phyloP scores from a whole-genome alignment of 2,329 filamentous ascomycete genomes.

The Aspergillus sp. region DNA sequence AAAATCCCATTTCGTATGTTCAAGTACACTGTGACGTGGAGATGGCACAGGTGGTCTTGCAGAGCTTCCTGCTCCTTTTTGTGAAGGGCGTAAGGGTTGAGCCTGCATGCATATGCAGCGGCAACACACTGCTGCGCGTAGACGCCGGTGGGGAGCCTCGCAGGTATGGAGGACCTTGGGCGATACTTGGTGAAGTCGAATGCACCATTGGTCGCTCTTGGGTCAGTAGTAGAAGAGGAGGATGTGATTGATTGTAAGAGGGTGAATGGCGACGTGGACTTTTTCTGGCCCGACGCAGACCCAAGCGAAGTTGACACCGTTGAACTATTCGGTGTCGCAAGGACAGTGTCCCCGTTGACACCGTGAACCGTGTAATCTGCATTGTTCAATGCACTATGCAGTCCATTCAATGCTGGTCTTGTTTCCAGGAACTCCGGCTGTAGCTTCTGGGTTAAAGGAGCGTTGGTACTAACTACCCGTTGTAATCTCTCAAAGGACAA shows the following conservation, averaged over 20 bases:
- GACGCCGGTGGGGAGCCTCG: constrained; percentile 66
- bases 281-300: constrained; percentile 21
- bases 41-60: constrained; percentile 75
- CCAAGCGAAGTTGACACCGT: constrained; percentile 24
- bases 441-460: background rate
- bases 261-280: constrained; percentile 25
- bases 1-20: constrained; percentile 96
- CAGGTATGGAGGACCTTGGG: constrained; percentile 80
- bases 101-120: constrained; percentile 81
- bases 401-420: constrained; percentile 2
- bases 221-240: constrained; percentile 13
- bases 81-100: constrained; percentile 87
- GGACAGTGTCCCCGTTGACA: constrained; percentile 16
- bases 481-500: background rate
- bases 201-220: constrained; percentile 22
- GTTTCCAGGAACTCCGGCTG: constrained; percentile 4
- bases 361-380: constrained; percentile 14
- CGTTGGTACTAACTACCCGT: background rate
- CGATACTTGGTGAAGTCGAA: constrained; percentile 52
- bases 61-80: constrained; percentile 78
- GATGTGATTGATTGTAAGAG: constrained; percentile 14
- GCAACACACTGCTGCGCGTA: constrained; percentile 91
- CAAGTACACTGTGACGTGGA: constrained; percentile 90
- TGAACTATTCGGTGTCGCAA: constrained; percentile 25
- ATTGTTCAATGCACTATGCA: constrained; percentile 14